Base-by-base conservation (phyloP, 306 rosid species). In the Mimosa pudica region DNA sequence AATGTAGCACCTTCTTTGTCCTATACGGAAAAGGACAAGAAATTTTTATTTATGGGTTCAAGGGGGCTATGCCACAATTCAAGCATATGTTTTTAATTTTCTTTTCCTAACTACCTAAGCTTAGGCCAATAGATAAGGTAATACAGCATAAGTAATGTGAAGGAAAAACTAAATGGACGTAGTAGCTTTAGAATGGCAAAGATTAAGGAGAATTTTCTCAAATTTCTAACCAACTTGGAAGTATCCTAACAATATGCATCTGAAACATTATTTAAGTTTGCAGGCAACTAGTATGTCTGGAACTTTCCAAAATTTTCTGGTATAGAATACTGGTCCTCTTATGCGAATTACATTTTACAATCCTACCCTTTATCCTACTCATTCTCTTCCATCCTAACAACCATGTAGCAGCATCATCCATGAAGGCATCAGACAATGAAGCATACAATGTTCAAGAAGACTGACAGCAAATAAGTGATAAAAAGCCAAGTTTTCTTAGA, bases 1-100 rank as follows among this genome's bases (percentile, higher is more conserved):
- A 94, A 83, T 47, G 97, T 92, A 30, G 97, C 97, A 69, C 98
- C 98, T 76, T 94, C 98, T 84, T 92, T 89, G 79, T 94, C 97
- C 97, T 94, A 83, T 69, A 86, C 35, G 58, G 80, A 52, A 58
- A 65, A 86, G 10, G n/a, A 8, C 32, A 46, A 76, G 66, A 79
- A 58, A 20, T 17, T 44, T 75, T 70, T 47, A 51, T 20, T 35
- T 42, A 65, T 32, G 60, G 82, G 63, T 30, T n/a, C 67, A 70
- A 18, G 52, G 82, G 70, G 48, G 60, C 60, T 49, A 54, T 4
- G 32, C 44, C 64, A 77, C 30, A 71, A 47, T 62, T 48, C 44
- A 36, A 62, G 65, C 62, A 72, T 30, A 66, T 51, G 60, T 41
- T 45, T 81, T 67, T 75, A 69, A 46, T 62, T 62, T 62, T n/a